A percentile compares a stretch with the other conserved stretches of the same genome.
Conservation (phyloP, 352 stramenopile species). For the Phytophthora palmivora region DNA sequence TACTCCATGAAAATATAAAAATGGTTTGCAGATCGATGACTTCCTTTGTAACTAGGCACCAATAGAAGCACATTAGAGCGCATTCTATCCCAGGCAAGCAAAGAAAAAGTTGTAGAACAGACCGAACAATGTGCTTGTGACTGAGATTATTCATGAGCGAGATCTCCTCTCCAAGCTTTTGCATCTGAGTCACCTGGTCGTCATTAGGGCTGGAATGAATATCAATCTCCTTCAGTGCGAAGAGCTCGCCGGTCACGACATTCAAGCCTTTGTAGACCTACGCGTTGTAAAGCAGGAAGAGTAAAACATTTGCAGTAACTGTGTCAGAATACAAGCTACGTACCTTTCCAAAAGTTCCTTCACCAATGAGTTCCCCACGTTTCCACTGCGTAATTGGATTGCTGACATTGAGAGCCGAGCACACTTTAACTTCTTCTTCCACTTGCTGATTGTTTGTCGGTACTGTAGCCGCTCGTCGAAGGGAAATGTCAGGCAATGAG, state of each 20-base stretch:
- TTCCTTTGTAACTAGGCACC: slow-evolving; percentile 78
- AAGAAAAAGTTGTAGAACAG: slow-evolving; percentile 5
- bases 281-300: neutral
- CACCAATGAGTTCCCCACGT: slow-evolving; percentile 93
- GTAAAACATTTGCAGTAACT: neutral
- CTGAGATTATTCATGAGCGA: slow-evolving; percentile 94
- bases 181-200: slow-evolving; percentile 68
- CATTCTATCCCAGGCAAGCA: neutral
- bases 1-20: slow-evolving; percentile 98
- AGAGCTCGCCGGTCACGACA: slow-evolving; percentile 90
- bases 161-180: slow-evolving; percentile 91
- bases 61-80: slow-evolving; percentile 27
- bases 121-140: slow-evolving; percentile 96
- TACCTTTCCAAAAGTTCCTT: slow-evolving; percentile 94
- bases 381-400: slow-evolving; percentile 90
- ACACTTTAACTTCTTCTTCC: slow-evolving; percentile 9
- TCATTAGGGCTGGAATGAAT: slow-evolving; percentile 63
- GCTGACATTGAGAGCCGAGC: slow-evolving; percentile 7
- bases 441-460: slow-evolving; percentile 27
- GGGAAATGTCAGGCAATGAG: slow-evolving; percentile 34
- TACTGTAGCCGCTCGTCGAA: slow-evolving; percentile 9
- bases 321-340: neutral
- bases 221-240: slow-evolving; percentile 91
- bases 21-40: slow-evolving; percentile 69
- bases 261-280: slow-evolving; percentile 96